Conservation (phyloP, 805 yeast species). For the Scheffersomyces coipomensis region DNA sequence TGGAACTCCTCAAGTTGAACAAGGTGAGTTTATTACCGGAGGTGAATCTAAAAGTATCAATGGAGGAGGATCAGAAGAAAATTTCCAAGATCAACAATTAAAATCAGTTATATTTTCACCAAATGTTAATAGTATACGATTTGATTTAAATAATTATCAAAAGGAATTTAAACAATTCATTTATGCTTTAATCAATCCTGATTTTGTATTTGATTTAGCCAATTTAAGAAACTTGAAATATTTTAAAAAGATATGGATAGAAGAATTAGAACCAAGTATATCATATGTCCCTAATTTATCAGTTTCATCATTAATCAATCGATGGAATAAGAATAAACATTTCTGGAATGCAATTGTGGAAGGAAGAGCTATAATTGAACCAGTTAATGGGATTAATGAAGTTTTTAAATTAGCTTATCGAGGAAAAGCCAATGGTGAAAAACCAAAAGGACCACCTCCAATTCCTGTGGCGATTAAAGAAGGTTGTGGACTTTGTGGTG, state of each 20-base stretch:
- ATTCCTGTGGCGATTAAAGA: slow-evolving; percentile 70
- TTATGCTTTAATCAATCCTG: slow-evolving; percentile 28
- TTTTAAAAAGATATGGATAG: slow-evolving; percentile 62
- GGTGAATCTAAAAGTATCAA: neutral
- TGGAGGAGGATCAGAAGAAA: slow-evolving; percentile 2
- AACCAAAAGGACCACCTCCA: slow-evolving; percentile 4
- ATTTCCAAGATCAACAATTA: slow-evolving; percentile 15
- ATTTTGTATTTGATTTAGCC: slow-evolving; percentile 34
- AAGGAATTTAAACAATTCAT: slow-evolving; percentile 44
- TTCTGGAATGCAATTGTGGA: slow-evolving; percentile 71
- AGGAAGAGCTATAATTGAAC: slow-evolving; percentile 81
- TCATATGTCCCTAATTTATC: slow-evolving; percentile 42
- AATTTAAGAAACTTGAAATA: slow-evolving; percentile 53
- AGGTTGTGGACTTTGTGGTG: slow-evolving; percentile 86
- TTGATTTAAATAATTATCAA: slow-evolving; percentile 43
- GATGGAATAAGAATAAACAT: slow-evolving; percentile 44
- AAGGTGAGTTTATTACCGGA: slow-evolving; percentile 1
- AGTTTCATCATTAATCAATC: slow-evolving; percentile 44
- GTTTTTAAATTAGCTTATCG: slow-evolving; percentile 50
- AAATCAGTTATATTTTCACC: slow-evolving; percentile 31
- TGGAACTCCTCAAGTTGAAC: slow-evolving; percentile 9
- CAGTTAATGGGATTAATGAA: slow-evolving; percentile 81
- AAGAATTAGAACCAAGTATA: slow-evolving; percentile 65
- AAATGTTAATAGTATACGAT: slow-evolving; percentile 34
- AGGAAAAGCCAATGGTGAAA: slow-evolving; percentile 9